Percentiles rank a stretch among this genome's conserved stretches.
phyloP scores from a whole-genome alignment of 2,329 filamentous ascomycete genomes.

The Aspergillus sojae region DNA sequence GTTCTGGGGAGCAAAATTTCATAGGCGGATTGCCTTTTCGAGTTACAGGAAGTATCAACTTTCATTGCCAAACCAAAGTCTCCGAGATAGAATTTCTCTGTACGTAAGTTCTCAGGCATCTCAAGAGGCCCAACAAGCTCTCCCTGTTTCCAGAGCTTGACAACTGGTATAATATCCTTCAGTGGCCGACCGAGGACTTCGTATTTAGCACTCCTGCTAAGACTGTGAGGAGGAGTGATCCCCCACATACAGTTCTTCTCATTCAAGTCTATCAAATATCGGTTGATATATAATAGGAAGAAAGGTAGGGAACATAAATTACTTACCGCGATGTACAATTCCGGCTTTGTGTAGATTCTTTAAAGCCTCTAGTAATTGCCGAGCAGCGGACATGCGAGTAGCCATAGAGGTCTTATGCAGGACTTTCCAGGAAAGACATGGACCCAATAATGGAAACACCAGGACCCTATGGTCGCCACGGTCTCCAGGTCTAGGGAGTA shows the following conservation, averaged over 20 bases:
- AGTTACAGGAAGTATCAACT: conserved; percentile 16
- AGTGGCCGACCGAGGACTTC: conserved; percentile 28
- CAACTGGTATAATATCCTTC: conserved; percentile 27
- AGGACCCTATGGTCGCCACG: conserved; percentile 22
- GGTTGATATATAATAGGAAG: conserved; percentile 8
- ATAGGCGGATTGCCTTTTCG: conserved; percentile 4
- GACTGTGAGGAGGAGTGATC: conserved; percentile 23
- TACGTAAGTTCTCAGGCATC: conserved; percentile 24
- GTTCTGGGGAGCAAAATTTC: no score
- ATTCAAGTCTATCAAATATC: conserved; percentile 27
- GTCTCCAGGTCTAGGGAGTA: conserved; percentile 14
- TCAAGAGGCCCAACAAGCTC: conserved; percentile 27
- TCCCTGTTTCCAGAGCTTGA: conserved; percentile 27
- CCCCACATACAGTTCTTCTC: conserved; percentile 34
- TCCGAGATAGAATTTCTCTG: conserved; percentile 31
- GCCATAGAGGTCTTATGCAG: conserved; percentile 20
- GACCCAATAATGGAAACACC: conserved; percentile 26
- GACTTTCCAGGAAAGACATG: conserved; percentile 16
- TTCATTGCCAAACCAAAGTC: conserved; percentile 33
- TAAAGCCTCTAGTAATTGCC: conserved; percentile 29
- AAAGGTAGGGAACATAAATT: not conserved
- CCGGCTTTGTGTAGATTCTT: conserved; percentile 30
- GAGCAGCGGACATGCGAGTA: conserved; percentile 31
- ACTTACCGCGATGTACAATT: conserved; percentile 32
- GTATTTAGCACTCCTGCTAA: conserved; percentile 26